Evolutionary conservation across 2,329 filamentous ascomycete species (phyloP), one percentile per base, ranked within the genome.

Genomic region (Colletotrichum simmondsii): DNA sequence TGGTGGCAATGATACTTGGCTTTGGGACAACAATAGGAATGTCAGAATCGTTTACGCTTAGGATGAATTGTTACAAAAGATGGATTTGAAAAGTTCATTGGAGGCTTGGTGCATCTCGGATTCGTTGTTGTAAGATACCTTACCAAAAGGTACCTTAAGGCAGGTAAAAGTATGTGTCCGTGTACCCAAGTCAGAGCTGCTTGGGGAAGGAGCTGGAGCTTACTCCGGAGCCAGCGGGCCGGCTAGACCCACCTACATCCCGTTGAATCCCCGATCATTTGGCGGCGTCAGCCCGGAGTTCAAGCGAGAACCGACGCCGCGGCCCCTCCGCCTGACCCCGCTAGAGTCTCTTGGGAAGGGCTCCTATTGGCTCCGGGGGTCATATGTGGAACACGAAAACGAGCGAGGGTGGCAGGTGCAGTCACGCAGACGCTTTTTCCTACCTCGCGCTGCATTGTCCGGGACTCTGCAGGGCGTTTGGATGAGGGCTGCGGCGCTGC

Each of bases 271-370:
- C 70, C 70, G 70, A 30, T 22, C 42, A 69, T 69, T 72, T 65
- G 54, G 56, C 71, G 71, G 66, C 35, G 35, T 70, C 60, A 61
- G 56, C 26, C 71, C 71, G 66, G 66, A 73, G 71, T 73, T 73
- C 66, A 49, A 73, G 71, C 71, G 71, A 63, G n/a, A 53, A 24
- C 61, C 49, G 35, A 71, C 60, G 49, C 49, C 52, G 65, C 49
- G 26, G 49, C 35, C 7, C 32, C 32, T 32, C 65, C 65, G 24
- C 65, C 7, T 10, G n/a, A 19, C 16, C n/a, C 61, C 60, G 60
- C 60, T 61, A 46, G 46, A 64, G 24, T 14, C 52, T 11, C 16
- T 7, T 22, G 22, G 12, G 5, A 16, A 46, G 24, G 19, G 56
- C 46, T 22, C 56, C 22, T 26, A 65, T 72, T 72, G 66, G 71